Percentiles rank a stretch among this genome's conserved stretches.
Evolutionary conservation across 352 stramenopile genomes (phyloP).

Genomic region (Phytopythium cucurbitacearum): DNA sequence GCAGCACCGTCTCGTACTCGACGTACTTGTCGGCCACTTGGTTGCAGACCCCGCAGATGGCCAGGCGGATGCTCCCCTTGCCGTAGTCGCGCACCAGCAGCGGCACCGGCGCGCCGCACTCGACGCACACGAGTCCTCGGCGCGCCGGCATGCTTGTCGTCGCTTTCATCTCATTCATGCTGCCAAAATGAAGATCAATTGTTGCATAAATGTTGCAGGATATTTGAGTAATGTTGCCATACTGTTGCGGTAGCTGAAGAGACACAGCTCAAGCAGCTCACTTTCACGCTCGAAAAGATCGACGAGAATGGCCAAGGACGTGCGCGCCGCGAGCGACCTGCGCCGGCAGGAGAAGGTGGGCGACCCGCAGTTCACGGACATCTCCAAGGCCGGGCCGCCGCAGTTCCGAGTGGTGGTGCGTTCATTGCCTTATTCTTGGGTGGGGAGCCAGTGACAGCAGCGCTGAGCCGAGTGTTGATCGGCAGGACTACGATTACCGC

Average conservation of each 20-base stretch:
- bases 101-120: slow-evolving; percentile 59
- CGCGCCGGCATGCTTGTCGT: slow-evolving; percentile 8
- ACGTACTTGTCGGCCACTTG: slow-evolving; percentile 83
- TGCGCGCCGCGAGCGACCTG: slow-evolving; percentile 24
- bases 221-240: no score
- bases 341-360: slow-evolving; percentile 29
- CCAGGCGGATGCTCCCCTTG: slow-evolving; percentile 79
- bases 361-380: slow-evolving; percentile 23
- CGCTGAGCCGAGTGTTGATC: not conserved
- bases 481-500: slow-evolving; percentile 29
- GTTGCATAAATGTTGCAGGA: no score
- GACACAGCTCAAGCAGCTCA: no score
- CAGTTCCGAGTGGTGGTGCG: slow-evolving; percentile 22
- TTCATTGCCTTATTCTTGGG: not conserved
- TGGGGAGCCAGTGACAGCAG: not conserved
- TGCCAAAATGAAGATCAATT: no score
- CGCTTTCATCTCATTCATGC: not conserved
- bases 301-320: slow-evolving; percentile 50
- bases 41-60: slow-evolving; percentile 68
- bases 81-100: slow-evolving; percentile 80
- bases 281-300: no score
- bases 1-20: slow-evolving; percentile 81
- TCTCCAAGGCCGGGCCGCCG: slow-evolving; percentile 28
- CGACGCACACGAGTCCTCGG: slow-evolving; percentile 58
- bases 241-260: no score